Evolutionary conservation across 225 moss, liverwort and hornwort genomes (phyloP), one percentile per base, ranked within the genome.

Genomic region (Neckera pumila): DNA sequence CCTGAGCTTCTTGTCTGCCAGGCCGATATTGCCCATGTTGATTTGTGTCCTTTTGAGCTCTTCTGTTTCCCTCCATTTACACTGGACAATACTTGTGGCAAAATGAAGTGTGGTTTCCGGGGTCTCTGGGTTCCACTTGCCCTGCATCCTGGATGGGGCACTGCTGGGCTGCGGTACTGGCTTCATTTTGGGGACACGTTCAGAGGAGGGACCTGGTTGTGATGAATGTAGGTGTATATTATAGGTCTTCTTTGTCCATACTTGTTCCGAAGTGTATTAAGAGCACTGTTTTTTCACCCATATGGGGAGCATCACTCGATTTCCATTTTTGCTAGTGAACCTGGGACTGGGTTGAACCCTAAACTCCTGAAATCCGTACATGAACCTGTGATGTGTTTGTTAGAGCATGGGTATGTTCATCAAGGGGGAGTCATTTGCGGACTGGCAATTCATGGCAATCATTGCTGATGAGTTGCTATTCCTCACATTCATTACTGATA

Each of bases 171-270:
- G 62, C 65, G 90, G 56, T 76, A 62, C 61, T 86, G 79, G 86
- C 86, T 79, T 80, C 86, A 76, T 54, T 90, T 85, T 76, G 65
- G 87, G 87, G 86, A 72, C 91, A 79, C 43, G 76, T 53, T 78
- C 47, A 72, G 88, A 78, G 78, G 86, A 92, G 65, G 83, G 90
- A 83, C 88, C 72, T 65, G 88, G 79, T 83, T 74, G 72, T 74
- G 64, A 73, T 79, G 90, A 64, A 66, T 60, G 53, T 31, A 92
- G 90, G 86, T 90, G 62, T 75, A 91, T 87, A 85, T 85, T 54
- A 51, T 76, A 84, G 89, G 87, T 87, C 89, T 77, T 77, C 85
- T 87, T 91, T 87, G 91, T 87, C 76, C 87, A 87, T 87, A 89
- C 69, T 85, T 91, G 87, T 82, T 89, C 87, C 81, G 84, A 89